Base-by-base conservation (phyloP, 1,284 basidiomycete genomes). In the Pseudozyma tsukubaensis region DNA sequence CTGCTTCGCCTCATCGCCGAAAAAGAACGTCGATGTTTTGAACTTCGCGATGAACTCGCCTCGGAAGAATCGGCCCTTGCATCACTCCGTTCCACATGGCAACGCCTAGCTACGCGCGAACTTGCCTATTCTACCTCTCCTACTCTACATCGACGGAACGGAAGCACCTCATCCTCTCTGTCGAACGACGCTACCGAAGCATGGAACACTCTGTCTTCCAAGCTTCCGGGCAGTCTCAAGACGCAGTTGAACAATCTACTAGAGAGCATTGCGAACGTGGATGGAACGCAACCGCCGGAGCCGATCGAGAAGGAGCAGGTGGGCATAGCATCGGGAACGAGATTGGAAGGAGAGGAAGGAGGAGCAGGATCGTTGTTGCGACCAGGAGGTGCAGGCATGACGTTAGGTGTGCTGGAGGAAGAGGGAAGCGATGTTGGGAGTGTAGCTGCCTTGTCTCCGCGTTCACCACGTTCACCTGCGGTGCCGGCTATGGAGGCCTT, bases 1-100 rank as follows among this genome's bases (percentile, higher is more conserved):
- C 59, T 85, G 6, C 59, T 85, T 10, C 78, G 71, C 42, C 73
- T 78, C 37, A 84, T 85, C 16, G 84, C 84, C 14, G 83, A 81
- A 63, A 84, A 84, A 62, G 84, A 85, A 67, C 68, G 83, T 13
- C 80, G 79, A 29, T 83, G 83, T 35, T 69, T 85, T 50, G 84
- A 85, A 35, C 59, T 85, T 18, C 69, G 84, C 44, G 84, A 85
- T 66, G 62, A 74, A 58, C 66, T 74, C 35, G 9, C 56, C 21
- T 11, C 43, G 8, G 51, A 61, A 45, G 72, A 74, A 53, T 29
- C 36, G 0, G 13, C 50, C 10, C 63, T 74, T 3, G 42, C 62
- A 16, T 49, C 50, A 2, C 72, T 74, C 0, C 72, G 63, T 1
- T 10, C 36, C 12, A 40, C 66, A 1, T 74, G 66, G 61, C 72